Evolutionary conservation across 345 rosid species (phyloP), one percentile per base, ranked within the genome.

Genomic region (Euphorbia peplus): DNA sequence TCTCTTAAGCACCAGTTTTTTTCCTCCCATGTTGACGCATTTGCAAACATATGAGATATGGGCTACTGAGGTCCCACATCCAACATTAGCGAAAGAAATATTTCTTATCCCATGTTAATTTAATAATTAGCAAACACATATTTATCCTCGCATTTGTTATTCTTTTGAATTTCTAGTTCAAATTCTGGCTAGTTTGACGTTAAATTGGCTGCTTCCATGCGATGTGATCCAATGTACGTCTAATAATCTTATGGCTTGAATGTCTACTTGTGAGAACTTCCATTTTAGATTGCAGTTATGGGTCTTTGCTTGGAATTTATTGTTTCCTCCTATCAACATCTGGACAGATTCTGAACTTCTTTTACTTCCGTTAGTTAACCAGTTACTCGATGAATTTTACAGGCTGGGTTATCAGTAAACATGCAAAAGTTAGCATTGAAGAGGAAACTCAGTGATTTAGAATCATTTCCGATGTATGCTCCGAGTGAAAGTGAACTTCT

Each of bases 401-500:
- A 89, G 93, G 77, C 41, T 3, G 73, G 69, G 44, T 74, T 68
- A 24, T 32, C 52, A 47, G 55, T 41, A 30, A 73, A 78, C 47
- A 35, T 60, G 73, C 79, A 75, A 76, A 63, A 2, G 68, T 74
- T 64, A 51, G 70, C 67, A 53, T 35, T 71, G 83, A 78, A 79
- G 68, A 79, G 75, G 60, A 77, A 72, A 18, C 46, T 61, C 7
- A 57, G 60, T 69, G 72, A 44, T 69, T 39, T 63, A 21, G 81
- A 77, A 46, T 66, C 75, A 68, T 70, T 59, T 59, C 80, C 68
- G 41, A 63, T 59, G 73, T 69, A 68, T 73, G 53, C 41, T 70
- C 68, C 59, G 57, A 73, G 63, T 30, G 78, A 78, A 77, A 77
- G 70, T 51, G 80, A 82, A 60, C 66, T 73, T 80, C 69, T 74